Evolutionary conservation across 306 rosid genomes (phyloP), one percentile per base, ranked within the genome.

Genomic region (Fagus crenata): DNA sequence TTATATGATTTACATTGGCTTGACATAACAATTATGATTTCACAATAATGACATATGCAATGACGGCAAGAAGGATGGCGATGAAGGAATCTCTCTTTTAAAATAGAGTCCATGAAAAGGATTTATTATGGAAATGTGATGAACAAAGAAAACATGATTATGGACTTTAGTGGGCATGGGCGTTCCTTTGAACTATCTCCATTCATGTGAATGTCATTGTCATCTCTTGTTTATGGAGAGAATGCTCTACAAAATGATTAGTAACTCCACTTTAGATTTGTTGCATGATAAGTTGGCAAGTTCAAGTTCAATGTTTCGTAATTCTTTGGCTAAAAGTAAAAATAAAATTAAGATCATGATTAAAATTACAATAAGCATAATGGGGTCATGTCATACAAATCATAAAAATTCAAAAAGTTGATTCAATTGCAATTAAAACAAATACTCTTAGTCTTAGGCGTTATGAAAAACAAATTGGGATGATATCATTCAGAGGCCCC

Each of bases 41-140:
- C 64, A 58, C 36, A 3, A n/a, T 39, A 74, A 31, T 74, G 77
- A 41, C 77, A 58, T 74, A 41, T 28, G 69, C 69, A 41, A 14
- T 74, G 77, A 74, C 69, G 68, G 28, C 17, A 8, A 28, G 11
- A 22, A 31, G 12, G 77, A 58, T 41, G 31, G 67, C 41, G 69
- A 74, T 14, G 6, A 3, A 2, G 18, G 18, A 68, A 14, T 35
- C 39, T 67, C 51, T 22, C 53, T 40, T 18, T 3, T n/a, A 3
- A 2, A 7, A 22, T 22, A 22, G 28, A 22, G 28, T 22, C 28
- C 28, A 28, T 28, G n/a, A 4, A 22, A 11, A 46, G 7, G 39
- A 46, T 14, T 46, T 46, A 46, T 46, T 22, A 22, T 6, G 1
- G 37, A 46, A 46, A 49, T 11, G 12, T 22, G 36, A 3, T 59